Percentiles rank a stretch among this genome's conserved stretches.
These are phyloP conservation scores for Oryza nivara DNA, from an alignment of 176 grass and related monocot species.

Conservation along the genomic window DNA sequence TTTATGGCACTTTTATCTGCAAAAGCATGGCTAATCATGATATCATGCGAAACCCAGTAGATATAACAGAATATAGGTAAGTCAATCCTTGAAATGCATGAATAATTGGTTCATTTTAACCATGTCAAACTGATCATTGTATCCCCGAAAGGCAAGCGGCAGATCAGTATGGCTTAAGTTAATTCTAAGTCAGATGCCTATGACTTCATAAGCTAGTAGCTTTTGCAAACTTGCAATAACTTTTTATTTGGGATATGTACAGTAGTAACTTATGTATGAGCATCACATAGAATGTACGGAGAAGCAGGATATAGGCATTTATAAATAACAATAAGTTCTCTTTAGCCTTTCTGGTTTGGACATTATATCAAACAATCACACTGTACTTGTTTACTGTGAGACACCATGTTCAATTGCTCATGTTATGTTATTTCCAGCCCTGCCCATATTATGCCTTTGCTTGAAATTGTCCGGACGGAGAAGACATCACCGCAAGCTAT, in stretches of 20 bases:
- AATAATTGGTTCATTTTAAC: neutral
- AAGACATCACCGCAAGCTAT: slow-evolving; percentile 95
- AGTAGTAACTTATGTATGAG: neutral
- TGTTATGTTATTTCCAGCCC: slow-evolving; percentile 65
- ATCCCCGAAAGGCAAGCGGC: neutral
- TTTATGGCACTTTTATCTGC: neutral
- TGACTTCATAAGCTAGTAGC: slow-evolving; percentile 6
- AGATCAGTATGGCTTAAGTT: neutral
- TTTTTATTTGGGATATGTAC: neutral
- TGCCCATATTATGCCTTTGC: slow-evolving; percentile 97
- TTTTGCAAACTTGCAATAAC: neutral
- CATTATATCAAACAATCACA: neutral
- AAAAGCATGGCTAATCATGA: neutral
- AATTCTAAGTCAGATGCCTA: neutral
- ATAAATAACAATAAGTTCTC: neutral
- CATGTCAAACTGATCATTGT: neutral
- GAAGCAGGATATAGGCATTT: neutral
- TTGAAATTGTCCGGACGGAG: slow-evolving; percentile 96
- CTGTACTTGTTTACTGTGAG: slow-evolving; percentile 7
- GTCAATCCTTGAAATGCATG: neutral
- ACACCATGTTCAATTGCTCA: slow-evolving; percentile 17
- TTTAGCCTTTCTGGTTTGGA: neutral
- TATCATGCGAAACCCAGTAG: neutral
- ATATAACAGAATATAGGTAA: neutral
- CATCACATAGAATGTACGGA: neutral